Evolutionary conservation across 805 yeast genomes (phyloP).

Genomic region (Hyphopichia homilentoma): DNA sequence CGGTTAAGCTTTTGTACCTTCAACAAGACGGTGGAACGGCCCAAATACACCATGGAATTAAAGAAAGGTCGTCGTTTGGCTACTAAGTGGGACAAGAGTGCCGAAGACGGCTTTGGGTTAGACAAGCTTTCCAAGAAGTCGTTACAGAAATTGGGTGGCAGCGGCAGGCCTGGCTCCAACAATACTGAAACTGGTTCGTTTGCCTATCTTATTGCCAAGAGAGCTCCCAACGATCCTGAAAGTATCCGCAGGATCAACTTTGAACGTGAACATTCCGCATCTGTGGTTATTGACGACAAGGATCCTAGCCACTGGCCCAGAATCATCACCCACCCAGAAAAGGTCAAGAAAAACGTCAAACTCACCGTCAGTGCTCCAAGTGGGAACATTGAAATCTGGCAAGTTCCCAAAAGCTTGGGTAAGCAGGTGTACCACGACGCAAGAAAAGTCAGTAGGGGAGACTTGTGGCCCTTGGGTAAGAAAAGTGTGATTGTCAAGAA

Average conservation of each 20-base stretch:
- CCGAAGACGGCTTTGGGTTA: conserved; percentile 55
- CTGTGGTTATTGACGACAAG: conserved; percentile 15
- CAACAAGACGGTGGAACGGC: conserved; percentile 68
- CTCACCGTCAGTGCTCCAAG: conserved; percentile 75
- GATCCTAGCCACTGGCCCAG: conserved; percentile 60
- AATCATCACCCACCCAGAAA: conserved; percentile 64
- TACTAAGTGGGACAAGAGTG: conserved; percentile 61
- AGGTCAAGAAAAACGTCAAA: conserved; percentile 77
- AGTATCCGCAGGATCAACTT: conserved; percentile 41
- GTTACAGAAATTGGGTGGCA: conserved; percentile 49
- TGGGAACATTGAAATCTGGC: conserved; percentile 85
- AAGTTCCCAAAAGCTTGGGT: conserved; percentile 73
- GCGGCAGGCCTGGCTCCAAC: conserved; percentile 74
- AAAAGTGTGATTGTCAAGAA: conserved; percentile 32
- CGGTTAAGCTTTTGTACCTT: conserved; percentile 73
- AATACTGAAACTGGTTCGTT: conserved; percentile 69
- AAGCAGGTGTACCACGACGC: conserved; percentile 84
- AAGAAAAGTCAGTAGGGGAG: conserved; percentile 79
- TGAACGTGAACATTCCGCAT: conserved; percentile 24
- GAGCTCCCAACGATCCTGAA: conserved; percentile 44
- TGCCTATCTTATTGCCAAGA: conserved; percentile 69
- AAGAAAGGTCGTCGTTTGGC: conserved; percentile 78
- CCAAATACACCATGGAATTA: conserved; percentile 74
- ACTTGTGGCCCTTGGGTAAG: conserved; percentile 66
- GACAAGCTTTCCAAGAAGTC: conserved; percentile 26